Evolutionary conservation across 805 yeast species (phyloP).

Genomic region (Yarrowia hollandica): DNA sequence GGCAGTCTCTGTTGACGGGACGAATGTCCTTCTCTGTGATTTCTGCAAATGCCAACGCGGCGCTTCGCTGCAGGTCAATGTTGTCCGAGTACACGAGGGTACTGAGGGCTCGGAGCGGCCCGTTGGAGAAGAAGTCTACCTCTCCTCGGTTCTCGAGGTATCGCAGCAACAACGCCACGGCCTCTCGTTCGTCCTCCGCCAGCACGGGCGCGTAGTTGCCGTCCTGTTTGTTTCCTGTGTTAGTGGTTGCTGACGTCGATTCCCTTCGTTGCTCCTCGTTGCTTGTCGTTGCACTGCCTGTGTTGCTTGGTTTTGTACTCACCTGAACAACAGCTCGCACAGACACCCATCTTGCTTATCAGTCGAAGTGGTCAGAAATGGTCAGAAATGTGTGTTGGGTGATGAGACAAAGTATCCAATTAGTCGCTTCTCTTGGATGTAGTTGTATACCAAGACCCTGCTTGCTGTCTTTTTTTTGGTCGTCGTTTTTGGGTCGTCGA

Average conservation of each 20-base stretch:
- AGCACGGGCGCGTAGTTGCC: conserved; percentile 74
- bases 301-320: background rate
- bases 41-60: conserved; percentile 97
- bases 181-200: conserved; percentile 96
- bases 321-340: conserved; percentile 34
- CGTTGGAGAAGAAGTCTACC: conserved; percentile 84
- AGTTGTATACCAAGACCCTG: no score
- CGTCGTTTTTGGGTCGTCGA: no score
- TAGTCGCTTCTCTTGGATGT: background rate
- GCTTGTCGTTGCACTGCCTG: no score
- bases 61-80: conserved; percentile 91
- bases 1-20: conserved; percentile 83
- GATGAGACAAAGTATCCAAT: background rate
- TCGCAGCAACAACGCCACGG: conserved; percentile 84
- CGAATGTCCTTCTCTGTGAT: conserved; percentile 95
- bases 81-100: conserved; percentile 94
- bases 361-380: background rate
- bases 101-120: conserved; percentile 79
- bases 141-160: conserved; percentile 86
- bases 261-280: no score
- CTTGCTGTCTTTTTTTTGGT: no score
- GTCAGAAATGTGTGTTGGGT: background rate
- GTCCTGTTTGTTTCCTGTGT: conserved; percentile 34
- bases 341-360: conserved; percentile 32
- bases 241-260: no score